Conservation (phyloP, 495 filamentous ascomycete species). For the Hyaloscypha bicolor region DNA sequence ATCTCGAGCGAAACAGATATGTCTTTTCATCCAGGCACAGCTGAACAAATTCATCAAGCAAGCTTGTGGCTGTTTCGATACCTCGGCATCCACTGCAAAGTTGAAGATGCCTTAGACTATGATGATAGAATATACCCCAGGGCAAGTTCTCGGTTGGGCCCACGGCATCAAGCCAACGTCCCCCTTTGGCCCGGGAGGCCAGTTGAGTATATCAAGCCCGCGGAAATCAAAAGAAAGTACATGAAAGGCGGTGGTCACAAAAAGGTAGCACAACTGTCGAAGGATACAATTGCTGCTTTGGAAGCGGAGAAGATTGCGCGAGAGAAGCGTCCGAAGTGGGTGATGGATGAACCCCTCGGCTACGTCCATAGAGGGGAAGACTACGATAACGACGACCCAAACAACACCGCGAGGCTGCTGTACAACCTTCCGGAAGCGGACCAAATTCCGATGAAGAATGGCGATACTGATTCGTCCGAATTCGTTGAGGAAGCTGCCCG, state of each 20-base stretch:
- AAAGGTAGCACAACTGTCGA: conserved; percentile 71
- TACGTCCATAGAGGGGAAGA: conserved; percentile 87
- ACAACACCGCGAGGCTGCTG: conserved; percentile 52
- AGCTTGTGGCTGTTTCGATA: conserved; percentile 97
- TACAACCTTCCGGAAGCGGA: conserved; percentile 62
- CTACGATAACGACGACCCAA: conserved; percentile 45
- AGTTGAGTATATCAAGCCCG: conserved; percentile 85
- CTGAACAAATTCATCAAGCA: conserved; percentile 88
- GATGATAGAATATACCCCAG: conserved; percentile 98
- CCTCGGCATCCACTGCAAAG: conserved; percentile 90
- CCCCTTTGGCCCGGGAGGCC: conserved; percentile 80
- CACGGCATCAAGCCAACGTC: conserved; percentile 89
- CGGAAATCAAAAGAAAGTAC: conserved; percentile 80
- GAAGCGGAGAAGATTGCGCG: conserved; percentile 78
- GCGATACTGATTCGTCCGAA: conserved; percentile 35
- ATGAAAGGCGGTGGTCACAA: conserved; percentile 63
- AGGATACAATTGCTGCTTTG: conserved; percentile 74
- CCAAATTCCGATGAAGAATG: conserved; percentile 36
- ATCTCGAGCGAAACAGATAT: conserved; percentile 52
- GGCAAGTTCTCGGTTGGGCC: conserved; percentile 89
- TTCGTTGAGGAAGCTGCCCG: conserved; percentile 49
- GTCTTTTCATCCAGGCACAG: conserved; percentile 70
- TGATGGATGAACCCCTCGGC: conserved; percentile 86
- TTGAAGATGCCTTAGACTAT: conserved; percentile 95
- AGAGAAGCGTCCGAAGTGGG: conserved; percentile 86